Conservation (phyloP, 805 yeast genomes). For the Saccharomycopsis guyanensis region DNA sequence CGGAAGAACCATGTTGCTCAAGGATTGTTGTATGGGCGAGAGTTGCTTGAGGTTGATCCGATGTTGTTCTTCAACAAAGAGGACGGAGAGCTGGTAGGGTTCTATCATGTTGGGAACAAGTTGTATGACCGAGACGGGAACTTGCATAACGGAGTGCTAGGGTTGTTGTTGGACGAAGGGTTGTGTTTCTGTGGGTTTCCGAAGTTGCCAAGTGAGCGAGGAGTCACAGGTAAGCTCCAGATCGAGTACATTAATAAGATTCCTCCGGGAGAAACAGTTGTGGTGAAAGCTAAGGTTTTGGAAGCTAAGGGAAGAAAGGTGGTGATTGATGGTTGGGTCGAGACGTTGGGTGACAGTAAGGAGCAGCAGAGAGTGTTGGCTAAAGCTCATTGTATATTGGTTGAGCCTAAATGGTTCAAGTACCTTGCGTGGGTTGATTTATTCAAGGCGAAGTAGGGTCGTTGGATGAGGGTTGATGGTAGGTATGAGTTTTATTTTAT, state of each 20-base stretch:
- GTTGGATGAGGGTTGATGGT: not conserved
- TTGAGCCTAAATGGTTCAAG: constrained; percentile 85
- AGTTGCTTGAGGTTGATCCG: constrained; percentile 70
- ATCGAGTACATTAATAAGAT: constrained; percentile 44
- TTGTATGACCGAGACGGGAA: constrained; percentile 44
- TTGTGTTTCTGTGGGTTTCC: constrained; percentile 83
- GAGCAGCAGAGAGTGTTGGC: constrained; percentile 38
- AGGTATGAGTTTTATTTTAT: not conserved
- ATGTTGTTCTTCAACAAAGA: constrained; percentile 46
- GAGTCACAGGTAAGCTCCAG: constrained; percentile 78
- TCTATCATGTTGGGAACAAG: constrained; percentile 58
- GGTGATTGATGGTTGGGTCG: constrained; percentile 59
- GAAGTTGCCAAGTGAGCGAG: constrained; percentile 67
- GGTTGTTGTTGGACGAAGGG: constrained; percentile 58
- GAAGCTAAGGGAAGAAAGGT: constrained; percentile 76
- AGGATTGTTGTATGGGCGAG: constrained; percentile 63
- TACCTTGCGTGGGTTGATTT: constrained; percentile 50
- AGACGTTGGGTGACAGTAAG: constrained; percentile 37
- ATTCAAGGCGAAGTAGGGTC: constrained; percentile 23
- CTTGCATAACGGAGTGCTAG: constrained; percentile 66
- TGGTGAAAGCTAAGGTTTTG: constrained; percentile 58
- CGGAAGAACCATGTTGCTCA: constrained; percentile 57
- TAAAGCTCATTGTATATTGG: constrained; percentile 59
- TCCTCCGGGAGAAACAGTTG: constrained; percentile 42
- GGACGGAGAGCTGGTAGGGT: constrained; percentile 49